These are phyloP conservation scores for Candida sanyiensis DNA, from an alignment of 805 yeast genomes.

Conservation along the genomic window DNA sequence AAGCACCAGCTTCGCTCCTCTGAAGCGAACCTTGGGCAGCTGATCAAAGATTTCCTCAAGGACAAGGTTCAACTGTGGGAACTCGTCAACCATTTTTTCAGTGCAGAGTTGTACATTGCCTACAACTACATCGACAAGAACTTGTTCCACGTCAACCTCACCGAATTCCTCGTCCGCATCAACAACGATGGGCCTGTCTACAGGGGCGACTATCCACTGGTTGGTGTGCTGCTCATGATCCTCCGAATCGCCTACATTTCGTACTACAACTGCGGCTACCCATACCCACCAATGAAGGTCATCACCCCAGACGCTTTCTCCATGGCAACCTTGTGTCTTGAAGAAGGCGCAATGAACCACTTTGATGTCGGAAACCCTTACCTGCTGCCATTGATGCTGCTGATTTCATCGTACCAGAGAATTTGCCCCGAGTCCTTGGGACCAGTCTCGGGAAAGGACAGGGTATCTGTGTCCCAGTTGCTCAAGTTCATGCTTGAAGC, in stretches of 20 bases:
- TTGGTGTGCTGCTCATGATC: constrained; percentile 1
- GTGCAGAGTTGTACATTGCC: constrained; percentile 5
- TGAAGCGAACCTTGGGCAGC: neutral
- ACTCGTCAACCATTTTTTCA: constrained; percentile 9
- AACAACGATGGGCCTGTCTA: neutral
- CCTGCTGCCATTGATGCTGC: constrained; percentile 2
- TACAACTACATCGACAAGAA: constrained; percentile 4
- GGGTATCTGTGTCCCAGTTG: neutral
- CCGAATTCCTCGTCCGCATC: constrained; percentile 2
- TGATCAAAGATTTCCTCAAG: constrained; percentile 2
- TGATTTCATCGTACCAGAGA: constrained; percentile 5
- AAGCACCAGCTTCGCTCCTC: constrained; percentile 1
- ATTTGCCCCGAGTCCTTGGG: constrained; percentile 8
- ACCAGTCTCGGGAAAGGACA: neutral
- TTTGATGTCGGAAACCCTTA: neutral
- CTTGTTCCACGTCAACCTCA: constrained; percentile 3
- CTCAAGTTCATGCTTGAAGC: neutral
- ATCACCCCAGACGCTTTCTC: constrained; percentile 7
- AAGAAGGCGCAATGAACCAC: neutral
- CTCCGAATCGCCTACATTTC: constrained; percentile 9
- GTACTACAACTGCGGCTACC: constrained; percentile 6
- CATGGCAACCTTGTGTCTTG: constrained; percentile 7
- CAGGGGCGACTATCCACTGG: neutral
- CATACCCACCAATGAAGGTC: neutral
- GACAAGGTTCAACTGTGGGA: constrained; percentile 4